phyloP scores from a whole-genome alignment of 202 grass and related monocot species.

The Carex sylvatica region DNA sequence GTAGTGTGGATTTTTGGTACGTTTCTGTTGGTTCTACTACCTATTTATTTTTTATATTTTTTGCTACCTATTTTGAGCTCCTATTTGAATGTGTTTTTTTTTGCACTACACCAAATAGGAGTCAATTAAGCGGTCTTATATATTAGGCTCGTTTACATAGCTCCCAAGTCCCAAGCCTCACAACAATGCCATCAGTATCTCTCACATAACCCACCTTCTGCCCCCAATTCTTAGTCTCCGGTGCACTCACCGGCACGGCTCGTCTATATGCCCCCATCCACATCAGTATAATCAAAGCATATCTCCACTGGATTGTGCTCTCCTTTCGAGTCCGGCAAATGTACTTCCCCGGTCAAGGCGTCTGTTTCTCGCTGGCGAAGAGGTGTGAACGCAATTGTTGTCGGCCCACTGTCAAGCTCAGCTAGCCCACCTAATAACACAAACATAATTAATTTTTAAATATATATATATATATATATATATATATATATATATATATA shows the following conservation, averaged over 20 bases:
- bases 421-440: slow-evolving; percentile 60
- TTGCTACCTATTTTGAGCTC: no score
- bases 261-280: slow-evolving; percentile 56
- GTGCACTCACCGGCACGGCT: slow-evolving; percentile 53
- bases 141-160: slow-evolving; percentile 33
- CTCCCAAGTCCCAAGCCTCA: slow-evolving; percentile 63
- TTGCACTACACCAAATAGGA: no score
- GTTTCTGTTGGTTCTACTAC: no score
- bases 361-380: slow-evolving; percentile 79
- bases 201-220: slow-evolving; percentile 80
- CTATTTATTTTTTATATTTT: no score
- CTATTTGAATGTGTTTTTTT: no score
- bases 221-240: slow-evolving; percentile 61
- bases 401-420: slow-evolving; percentile 69
- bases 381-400: slow-evolving; percentile 80
- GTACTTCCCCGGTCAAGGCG: slow-evolving; percentile 42
- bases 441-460: background rate
- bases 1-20: no score
- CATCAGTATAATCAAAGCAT: slow-evolving; percentile 74
- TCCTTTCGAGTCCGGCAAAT: slow-evolving; percentile 27
- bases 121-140: background rate
- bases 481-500: no score
- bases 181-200: slow-evolving; percentile 66
- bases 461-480: no score
- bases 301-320: slow-evolving; percentile 69